A percentile compares a stretch with the other conserved stretches of the same genome.
These are phyloP conservation scores for Suillus subaureus DNA, from an alignment of 768 basidiomycete genomes.

Conservation along the genomic window DNA sequence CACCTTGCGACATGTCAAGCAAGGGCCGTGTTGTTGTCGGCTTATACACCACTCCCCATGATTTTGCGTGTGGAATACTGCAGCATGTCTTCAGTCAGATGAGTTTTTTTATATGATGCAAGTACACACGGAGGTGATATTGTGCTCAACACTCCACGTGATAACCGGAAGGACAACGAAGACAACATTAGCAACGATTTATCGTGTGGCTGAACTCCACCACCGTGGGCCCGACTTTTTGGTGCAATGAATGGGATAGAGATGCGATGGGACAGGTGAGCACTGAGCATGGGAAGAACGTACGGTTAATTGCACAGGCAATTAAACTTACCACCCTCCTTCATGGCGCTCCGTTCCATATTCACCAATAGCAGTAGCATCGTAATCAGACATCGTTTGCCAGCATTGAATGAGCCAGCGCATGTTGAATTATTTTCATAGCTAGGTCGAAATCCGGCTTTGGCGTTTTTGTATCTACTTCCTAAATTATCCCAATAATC, in stretches of 20 bases:
- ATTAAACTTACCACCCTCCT: background rate
- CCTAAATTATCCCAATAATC: background rate
- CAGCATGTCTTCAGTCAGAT: background rate
- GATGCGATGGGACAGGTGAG: background rate
- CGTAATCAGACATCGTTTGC: background rate
- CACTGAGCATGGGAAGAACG: background rate
- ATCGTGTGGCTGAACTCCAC: background rate
- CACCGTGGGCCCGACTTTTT: background rate
- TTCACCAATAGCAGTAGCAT: background rate
- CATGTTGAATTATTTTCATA: background rate
- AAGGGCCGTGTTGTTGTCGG: constrained; percentile 48
- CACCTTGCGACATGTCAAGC: constrained; percentile 77
- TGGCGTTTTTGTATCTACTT: background rate
- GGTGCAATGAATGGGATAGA: background rate
- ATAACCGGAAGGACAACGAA: constrained; percentile 36
- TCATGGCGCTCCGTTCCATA: background rate
- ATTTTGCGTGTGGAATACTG: constrained; percentile 60
- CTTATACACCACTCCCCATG: constrained; percentile 53
- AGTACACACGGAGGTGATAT: constrained; percentile 48
- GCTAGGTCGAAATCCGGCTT: background rate
- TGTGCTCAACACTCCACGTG: constrained; percentile 43
- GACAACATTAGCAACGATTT: background rate
- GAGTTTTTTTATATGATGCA: background rate
- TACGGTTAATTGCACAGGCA: background rate
- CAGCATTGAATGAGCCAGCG: background rate